phyloP scores from a whole-genome alignment of 768 basidiomycete genomes.

The Naganishia friedmannii region DNA sequence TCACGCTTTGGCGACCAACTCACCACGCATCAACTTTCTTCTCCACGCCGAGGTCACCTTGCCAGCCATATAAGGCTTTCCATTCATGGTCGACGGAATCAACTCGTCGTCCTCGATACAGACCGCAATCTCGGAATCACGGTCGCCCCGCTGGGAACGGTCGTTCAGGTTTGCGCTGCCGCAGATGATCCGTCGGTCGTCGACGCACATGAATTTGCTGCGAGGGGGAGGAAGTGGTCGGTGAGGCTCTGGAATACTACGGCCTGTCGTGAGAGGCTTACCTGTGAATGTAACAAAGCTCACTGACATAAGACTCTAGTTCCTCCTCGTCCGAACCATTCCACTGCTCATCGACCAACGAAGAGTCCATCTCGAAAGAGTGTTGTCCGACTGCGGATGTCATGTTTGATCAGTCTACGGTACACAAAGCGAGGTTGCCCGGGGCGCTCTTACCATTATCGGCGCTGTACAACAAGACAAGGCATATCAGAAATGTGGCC shows the following conservation, averaged over 20 bases:
- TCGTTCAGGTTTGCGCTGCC: conserved; percentile 74
- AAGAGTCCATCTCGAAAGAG: conserved; percentile 63
- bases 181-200: conserved; percentile 85
- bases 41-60: conserved; percentile 82
- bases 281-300: conserved; percentile 40
- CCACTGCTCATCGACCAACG: conserved; percentile 76
- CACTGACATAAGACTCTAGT: conserved; percentile 64
- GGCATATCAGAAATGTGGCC: not conserved
- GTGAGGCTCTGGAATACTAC: conserved; percentile 48
- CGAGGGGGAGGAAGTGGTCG: conserved; percentile 39
- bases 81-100: conserved; percentile 74
- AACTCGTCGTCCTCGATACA: conserved; percentile 84
- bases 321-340: conserved; percentile 79
- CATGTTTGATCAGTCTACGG: not conserved
- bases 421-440: not conserved
- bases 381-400: conserved; percentile 66
- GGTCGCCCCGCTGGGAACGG: conserved; percentile 62
- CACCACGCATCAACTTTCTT: conserved; percentile 77
- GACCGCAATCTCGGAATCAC: conserved; percentile 90
- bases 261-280: conserved; percentile 51
- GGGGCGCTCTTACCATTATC: conserved; percentile 40
- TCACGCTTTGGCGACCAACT: conserved; percentile 23
- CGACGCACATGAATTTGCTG: conserved; percentile 77
- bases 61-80: conserved; percentile 64
- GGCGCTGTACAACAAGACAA: conserved; percentile 28